A percentile compares a stretch with the other conserved stretches of the same genome.
Conservation (phyloP, 306 rosid species). For the Sicyos edulis region DNA sequence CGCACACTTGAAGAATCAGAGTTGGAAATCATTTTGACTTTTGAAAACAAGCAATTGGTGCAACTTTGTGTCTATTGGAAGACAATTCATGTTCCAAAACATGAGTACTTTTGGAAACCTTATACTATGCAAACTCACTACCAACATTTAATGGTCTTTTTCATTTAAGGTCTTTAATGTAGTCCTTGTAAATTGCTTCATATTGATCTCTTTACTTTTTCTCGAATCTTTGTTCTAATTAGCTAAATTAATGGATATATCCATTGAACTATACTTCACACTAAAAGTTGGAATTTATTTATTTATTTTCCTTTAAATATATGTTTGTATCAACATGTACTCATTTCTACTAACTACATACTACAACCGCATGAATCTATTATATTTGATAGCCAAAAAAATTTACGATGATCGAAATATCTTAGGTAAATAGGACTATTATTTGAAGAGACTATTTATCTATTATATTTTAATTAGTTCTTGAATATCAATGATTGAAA, state of each 20-base stretch:
- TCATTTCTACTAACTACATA: no score
- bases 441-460: no score
- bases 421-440: no score
- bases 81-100: constrained; percentile 6
- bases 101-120: neutral
- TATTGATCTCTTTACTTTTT: neutral
- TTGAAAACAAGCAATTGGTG: neutral
- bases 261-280: neutral
- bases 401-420: no score
- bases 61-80: neutral
- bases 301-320: no score
- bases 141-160: neutral
- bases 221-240: neutral
- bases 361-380: no score
- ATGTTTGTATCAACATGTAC: no score
- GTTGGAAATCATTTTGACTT: no score
- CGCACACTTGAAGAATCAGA: neutral
- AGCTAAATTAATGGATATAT: neutral
- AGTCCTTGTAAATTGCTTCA: neutral
- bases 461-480: no score
- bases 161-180: neutral
- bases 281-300: no score
- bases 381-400: no score
- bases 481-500: no score
- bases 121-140: neutral